These are phyloP conservation scores for Trichoderma sp. DNA, from an alignment of 2,329 filamentous ascomycete species.

Conservation along the genomic window DNA sequence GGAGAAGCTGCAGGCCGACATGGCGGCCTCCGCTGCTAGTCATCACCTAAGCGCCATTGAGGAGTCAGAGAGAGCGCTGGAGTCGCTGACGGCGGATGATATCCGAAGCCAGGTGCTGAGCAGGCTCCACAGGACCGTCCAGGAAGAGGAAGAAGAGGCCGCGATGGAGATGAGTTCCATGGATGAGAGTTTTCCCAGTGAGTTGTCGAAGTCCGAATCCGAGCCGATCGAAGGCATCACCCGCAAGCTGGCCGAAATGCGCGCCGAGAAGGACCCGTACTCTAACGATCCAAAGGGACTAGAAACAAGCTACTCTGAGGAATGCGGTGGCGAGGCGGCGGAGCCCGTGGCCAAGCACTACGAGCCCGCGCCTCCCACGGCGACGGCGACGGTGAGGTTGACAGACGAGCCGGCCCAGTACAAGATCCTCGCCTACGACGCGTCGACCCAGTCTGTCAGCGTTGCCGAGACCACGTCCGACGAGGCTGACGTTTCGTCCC, in stretches of 20 bases:
- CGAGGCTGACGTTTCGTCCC: slow-evolving; percentile 50
- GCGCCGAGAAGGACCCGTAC: slow-evolving; percentile 43
- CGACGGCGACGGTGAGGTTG: not conserved
- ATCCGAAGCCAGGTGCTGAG: slow-evolving; percentile 40
- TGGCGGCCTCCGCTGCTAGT: slow-evolving; percentile 29
- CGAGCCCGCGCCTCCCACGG: slow-evolving; percentile 1
- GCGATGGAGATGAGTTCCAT: slow-evolving; percentile 44
- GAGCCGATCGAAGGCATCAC: slow-evolving; percentile 35
- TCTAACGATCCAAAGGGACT: slow-evolving; percentile 52
- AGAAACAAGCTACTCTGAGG: slow-evolving; percentile 51
- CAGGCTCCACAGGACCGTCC: slow-evolving; percentile 34
- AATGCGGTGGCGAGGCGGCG: slow-evolving; percentile 43
- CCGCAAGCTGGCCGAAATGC: slow-evolving; percentile 23
- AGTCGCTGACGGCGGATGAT: slow-evolving; percentile 38
- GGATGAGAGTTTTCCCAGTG: slow-evolving; percentile 46
- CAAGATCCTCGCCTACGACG: slow-evolving; percentile 68
- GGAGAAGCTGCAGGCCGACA: slow-evolving; percentile 30
- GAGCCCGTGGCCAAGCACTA: slow-evolving; percentile 44
- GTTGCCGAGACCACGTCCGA: slow-evolving; percentile 63
- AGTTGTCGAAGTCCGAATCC: slow-evolving; percentile 36
- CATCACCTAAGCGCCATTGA: slow-evolving; percentile 28
- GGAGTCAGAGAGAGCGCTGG: slow-evolving; percentile 32
- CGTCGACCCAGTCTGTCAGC: slow-evolving; percentile 58
- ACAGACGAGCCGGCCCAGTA: slow-evolving; percentile 44
- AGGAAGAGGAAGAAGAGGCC: slow-evolving; percentile 38